These are phyloP conservation scores for Medicago truncatula DNA, from an alignment of 306 rosid species.

Conservation along the genomic window DNA sequence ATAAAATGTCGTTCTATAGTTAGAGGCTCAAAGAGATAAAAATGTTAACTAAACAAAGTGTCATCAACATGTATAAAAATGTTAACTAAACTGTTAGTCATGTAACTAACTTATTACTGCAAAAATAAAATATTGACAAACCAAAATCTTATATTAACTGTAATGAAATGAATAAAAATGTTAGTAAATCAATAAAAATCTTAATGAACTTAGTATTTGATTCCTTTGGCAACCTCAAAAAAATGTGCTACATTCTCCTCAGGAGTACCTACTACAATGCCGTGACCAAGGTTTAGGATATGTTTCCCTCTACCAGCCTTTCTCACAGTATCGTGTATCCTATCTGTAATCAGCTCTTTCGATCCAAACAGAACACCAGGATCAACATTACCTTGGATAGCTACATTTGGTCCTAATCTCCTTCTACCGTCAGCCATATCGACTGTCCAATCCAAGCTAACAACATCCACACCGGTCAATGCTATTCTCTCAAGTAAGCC, in stretches of 20 bases:
- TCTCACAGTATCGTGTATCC: slow-evolving; percentile 84
- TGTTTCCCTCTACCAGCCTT: slow-evolving; percentile 87
- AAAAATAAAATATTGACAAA: neutral
- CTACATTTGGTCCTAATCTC: slow-evolving; percentile 77
- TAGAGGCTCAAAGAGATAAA: neutral
- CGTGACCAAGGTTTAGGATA: slow-evolving; percentile 73
- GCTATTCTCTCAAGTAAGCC: slow-evolving; percentile 94
- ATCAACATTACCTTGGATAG: slow-evolving; percentile 96
- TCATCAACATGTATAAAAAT: neutral
- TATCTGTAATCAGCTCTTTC: slow-evolving; percentile 76
- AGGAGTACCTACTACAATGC: slow-evolving; percentile 56
- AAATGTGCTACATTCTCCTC: slow-evolving; percentile 84
- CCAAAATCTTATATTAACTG: neutral
- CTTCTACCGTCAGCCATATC: slow-evolving; percentile 96
- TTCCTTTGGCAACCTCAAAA: slow-evolving; percentile 92
- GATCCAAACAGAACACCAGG: slow-evolving; percentile 98
- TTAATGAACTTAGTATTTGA: slow-evolving; percentile 58
- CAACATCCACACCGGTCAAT: slow-evolving; percentile 85
- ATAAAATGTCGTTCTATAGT: neutral
- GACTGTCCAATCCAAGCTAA: slow-evolving; percentile 98
- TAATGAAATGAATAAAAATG: slow-evolving; percentile 11
- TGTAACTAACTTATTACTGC: neutral
- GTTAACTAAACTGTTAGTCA: neutral
- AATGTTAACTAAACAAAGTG: neutral
- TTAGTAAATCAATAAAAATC: slow-evolving; percentile 17